A percentile compares a stretch with the other conserved stretches of the same genome.
These are phyloP conservation scores for Phialophora expanda DNA, from an alignment of 2,329 filamentous ascomycete genomes.

Conservation along the genomic window DNA sequence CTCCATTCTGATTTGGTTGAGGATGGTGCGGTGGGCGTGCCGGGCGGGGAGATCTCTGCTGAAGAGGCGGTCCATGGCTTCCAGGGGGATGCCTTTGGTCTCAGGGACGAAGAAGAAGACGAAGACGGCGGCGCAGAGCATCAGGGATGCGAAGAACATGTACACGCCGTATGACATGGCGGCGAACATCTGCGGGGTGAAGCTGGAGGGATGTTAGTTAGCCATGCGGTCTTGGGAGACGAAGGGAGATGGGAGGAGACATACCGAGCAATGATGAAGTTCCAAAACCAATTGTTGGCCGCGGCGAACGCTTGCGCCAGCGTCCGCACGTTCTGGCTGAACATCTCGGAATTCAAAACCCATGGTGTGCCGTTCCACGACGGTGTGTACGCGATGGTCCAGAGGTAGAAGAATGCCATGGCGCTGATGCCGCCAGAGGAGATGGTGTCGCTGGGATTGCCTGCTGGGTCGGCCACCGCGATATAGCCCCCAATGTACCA, in stretches of 20 bases:
- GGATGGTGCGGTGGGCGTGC: slow-evolving; percentile 45
- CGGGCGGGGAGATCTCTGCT: slow-evolving; percentile 46
- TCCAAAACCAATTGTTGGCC: slow-evolving; percentile 72
- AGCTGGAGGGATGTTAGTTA: slow-evolving; percentile 5
- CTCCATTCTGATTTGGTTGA: slow-evolving; percentile 45
- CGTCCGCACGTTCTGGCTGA: slow-evolving; percentile 70
- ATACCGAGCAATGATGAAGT: slow-evolving; percentile 31
- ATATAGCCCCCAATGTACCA: slow-evolving; percentile 69
- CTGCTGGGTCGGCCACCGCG: slow-evolving; percentile 49
- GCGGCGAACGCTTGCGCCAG: slow-evolving; percentile 75
- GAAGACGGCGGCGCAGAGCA: slow-evolving; percentile 63
- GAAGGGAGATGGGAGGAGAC: not conserved
- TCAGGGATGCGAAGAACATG: slow-evolving; percentile 70
- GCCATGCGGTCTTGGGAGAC: not conserved
- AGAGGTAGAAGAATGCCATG: slow-evolving; percentile 73
- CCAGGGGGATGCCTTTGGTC: slow-evolving; percentile 69
- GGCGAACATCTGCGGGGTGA: slow-evolving; percentile 50
- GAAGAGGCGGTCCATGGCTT: slow-evolving; percentile 69
- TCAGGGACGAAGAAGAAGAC: slow-evolving; percentile 69
- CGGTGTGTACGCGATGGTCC: slow-evolving; percentile 74
- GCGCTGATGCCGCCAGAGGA: slow-evolving; percentile 62
- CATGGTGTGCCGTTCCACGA: slow-evolving; percentile 76
- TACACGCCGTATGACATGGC: slow-evolving; percentile 65
- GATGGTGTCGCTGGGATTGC: slow-evolving; percentile 46
- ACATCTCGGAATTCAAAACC: slow-evolving; percentile 70